These are phyloP conservation scores for Fusarium euwallaceae DNA, from an alignment of 2,329 filamentous ascomycete species.

Conservation along the genomic window DNA sequence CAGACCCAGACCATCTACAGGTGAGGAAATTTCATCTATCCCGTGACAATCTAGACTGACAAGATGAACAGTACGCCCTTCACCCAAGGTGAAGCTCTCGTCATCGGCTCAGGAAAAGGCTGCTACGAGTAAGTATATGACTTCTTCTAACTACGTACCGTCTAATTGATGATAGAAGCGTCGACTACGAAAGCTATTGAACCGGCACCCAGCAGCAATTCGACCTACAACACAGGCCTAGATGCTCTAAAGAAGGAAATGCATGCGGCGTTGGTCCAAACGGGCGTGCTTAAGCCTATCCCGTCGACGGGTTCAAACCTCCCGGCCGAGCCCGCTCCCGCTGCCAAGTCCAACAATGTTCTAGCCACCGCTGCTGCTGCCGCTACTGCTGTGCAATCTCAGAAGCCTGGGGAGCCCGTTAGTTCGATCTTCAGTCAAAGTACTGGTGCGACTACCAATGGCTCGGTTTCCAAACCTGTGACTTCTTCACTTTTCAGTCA, in stretches of 20 bases:
- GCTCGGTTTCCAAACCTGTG: neutral
- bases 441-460: neutral
- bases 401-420: neutral
- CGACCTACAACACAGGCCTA: neutral
- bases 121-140: neutral
- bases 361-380: neutral
- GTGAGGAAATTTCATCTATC: constrained; percentile 1
- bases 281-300: neutral
- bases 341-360: neutral
- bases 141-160: no score
- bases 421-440: neutral
- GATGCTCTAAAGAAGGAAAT: neutral
- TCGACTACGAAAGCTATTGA: neutral
- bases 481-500: neutral
- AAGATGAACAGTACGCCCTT: constrained; percentile 1
- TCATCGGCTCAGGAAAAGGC: neutral
- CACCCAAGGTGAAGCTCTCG: neutral
- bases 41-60: neutral
- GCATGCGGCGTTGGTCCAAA: neutral
- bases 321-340: neutral
- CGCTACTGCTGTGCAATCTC: neutral
- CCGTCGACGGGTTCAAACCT: neutral
- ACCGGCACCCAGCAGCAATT: neutral
- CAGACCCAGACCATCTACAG: constrained; percentile 23
- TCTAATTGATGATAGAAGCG: neutral